Base-by-base conservation (phyloP, 192 early-diverging fungal genomes). In the Jimgerdemannia flammicorona region DNA sequence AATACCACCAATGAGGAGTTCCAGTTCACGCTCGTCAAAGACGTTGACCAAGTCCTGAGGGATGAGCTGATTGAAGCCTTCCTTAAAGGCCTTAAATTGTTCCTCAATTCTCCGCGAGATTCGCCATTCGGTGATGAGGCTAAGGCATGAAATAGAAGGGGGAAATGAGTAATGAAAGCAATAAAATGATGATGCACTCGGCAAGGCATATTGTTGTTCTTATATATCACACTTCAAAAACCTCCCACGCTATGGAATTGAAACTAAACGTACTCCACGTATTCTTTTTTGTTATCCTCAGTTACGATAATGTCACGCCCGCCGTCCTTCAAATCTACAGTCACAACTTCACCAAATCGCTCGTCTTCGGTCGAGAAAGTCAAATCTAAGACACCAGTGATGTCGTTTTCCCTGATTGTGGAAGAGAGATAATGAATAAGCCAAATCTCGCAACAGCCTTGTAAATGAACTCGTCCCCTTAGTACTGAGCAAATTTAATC, bases 1-100 rank as follows among this genome's bases (percentile, higher is more conserved):
- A 74, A 98, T 90, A 67, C 96, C 96, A 54, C 96, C 95, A 85
- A 98, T 96, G 66, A 98, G 87, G 64, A 98, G 86, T n/a, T 98
- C 96, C 74, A 98, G 86, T 85, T 98, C 96, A 72, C 95, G 92
- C 78, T 97, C 96, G 75, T 98, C 96, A 88, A 98, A 98, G 40
- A 98, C 95, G 40, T 90, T 87, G 66, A 98, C 90, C 69, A 97
- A 84, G n/a, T 98, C 96, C 75, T 91, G 89, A 43, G 95, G 96
- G 41, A 98, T 93, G 63, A 98, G 80, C 81, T 98, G 94, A 79
- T 95, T 89, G 88, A 98, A 97, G 3, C 96, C 96, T 71, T 93
- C 89, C 77, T 89, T 84, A 83, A 98, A 97, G 19, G 94, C 94
- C 78, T 91, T 91, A 75, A 93, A 93, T 81, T 98, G 96, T 81